phyloP scores from a whole-genome alignment of 2,329 filamentous ascomycete species.

The Fusarium algeriense region DNA sequence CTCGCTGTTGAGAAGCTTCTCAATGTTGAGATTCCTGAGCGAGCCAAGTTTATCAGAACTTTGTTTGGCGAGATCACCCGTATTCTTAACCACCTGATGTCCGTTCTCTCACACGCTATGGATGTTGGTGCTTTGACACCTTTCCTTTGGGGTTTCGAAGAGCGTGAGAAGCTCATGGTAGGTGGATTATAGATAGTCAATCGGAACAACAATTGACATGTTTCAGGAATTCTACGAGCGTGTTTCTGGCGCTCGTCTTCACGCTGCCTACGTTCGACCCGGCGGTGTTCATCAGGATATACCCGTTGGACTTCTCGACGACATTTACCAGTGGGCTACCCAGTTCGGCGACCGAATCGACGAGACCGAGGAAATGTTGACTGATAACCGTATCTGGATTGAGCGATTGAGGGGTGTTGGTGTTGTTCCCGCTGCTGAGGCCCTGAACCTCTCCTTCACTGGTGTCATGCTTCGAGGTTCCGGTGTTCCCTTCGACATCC shows the following conservation, averaged over 20 bases:
- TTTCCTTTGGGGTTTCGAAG: conserved; percentile 99
- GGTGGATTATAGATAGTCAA: conserved; percentile 47
- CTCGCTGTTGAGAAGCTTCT: conserved; percentile 97
- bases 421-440: conserved; percentile 90
- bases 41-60: conserved; percentile 97
- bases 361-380: conserved; percentile 98
- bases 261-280: conserved; percentile 96
- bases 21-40: conserved; percentile 94
- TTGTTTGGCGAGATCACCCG: conserved; percentile 96
- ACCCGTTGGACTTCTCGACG: conserved; percentile 91
- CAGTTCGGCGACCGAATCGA: conserved; percentile 99
- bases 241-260: conserved; percentile 96
- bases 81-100: conserved; percentile 97
- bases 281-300: conserved; percentile 97
- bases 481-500: conserved; percentile 94
- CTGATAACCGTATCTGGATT: conserved; percentile 99
- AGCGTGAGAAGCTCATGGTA: conserved; percentile 99
- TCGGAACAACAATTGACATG: conserved; percentile 13
- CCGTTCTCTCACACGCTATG: conserved; percentile 96
- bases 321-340: conserved; percentile 99
- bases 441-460: conserved; percentile 96
- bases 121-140: conserved; percentile 98
- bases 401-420: conserved; percentile 91
- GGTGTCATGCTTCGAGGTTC: conserved; percentile 98
- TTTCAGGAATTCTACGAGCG: conserved; percentile 98